Conservation (phyloP, 148 eudicot species). For the Agrostemma githago region DNA sequence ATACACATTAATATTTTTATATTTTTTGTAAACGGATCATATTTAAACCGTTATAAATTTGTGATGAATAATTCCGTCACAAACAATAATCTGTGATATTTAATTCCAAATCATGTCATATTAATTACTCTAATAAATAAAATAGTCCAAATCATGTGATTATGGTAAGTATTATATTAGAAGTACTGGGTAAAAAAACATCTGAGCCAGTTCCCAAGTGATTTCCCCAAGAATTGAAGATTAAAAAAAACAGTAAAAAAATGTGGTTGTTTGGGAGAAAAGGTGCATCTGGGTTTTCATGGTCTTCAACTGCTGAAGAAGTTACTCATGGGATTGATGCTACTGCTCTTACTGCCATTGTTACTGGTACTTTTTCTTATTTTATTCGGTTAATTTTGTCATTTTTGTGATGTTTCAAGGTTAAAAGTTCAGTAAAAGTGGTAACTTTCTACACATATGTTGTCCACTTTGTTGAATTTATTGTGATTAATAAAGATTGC, state of each 20-base stretch:
- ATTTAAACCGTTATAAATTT: no score
- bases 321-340: slow-evolving; percentile 60
- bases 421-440: no score
- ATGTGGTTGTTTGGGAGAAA: slow-evolving; percentile 48
- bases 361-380: slow-evolving; percentile 39
- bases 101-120: no score
- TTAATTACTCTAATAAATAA: no score
- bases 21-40: no score
- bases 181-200: background rate
- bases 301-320: slow-evolving; percentile 53
- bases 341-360: slow-evolving; percentile 60
- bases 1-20: no score
- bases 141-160: no score
- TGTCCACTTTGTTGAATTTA: background rate
- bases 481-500: background rate
- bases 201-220: background rate
- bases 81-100: no score
- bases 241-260: background rate
- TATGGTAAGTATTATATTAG: no score
- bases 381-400: background rate
- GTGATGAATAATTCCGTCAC: no score
- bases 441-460: no score
- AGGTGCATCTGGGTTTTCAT: slow-evolving; percentile 54
- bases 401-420: no score
- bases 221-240: background rate